Conservation (phyloP, 2,329 filamentous ascomycete species). For the Periconia sp. region DNA sequence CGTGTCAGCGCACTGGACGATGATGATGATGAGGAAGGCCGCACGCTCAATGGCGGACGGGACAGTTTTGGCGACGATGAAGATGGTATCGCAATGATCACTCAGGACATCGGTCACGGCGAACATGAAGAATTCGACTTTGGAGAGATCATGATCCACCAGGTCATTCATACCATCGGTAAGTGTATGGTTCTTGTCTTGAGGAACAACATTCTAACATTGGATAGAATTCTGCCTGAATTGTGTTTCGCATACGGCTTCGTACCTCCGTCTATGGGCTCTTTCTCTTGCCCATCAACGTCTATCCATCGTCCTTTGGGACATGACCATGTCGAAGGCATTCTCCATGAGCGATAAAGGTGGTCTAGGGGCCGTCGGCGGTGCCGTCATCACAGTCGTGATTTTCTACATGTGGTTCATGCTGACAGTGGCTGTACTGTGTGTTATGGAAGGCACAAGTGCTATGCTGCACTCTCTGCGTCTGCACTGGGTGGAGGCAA, state of each 20-base stretch:
- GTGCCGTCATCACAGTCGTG: constrained; percentile 80
- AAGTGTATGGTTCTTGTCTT: constrained; percentile 50
- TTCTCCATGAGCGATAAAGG: constrained; percentile 69
- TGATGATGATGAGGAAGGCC: constrained; percentile 70
- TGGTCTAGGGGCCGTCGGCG: too few species aligned
- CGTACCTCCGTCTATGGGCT: constrained; percentile 98
- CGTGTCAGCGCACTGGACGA: constrained; percentile 89
- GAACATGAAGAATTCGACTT: constrained; percentile 98
- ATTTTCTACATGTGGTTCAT: constrained; percentile 91
- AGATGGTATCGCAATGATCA: constrained; percentile 86
- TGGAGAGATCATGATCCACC: constrained; percentile 96
- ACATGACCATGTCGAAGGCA: constrained; percentile 86
- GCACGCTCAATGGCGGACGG: constrained; percentile 64
- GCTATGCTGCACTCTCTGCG: constrained; percentile 93
- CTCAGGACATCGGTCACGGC: constrained; percentile 73
- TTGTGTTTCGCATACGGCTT: constrained; percentile 98
- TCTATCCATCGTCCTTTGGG: constrained; percentile 93
- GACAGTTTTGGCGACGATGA: constrained; percentile 76
- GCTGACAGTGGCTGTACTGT: constrained; percentile 79
- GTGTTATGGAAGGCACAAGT: constrained; percentile 94
- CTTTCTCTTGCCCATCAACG: constrained; percentile 97
- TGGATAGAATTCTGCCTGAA: constrained; percentile 91
- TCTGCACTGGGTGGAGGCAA: constrained; percentile 96
- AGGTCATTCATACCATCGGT: constrained; percentile 98
- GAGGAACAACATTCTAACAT: constrained; percentile 26